These are phyloP conservation scores for Penicillium sp. DNA, from an alignment of 2,329 filamentous ascomycete genomes.

Conservation along the genomic window DNA sequence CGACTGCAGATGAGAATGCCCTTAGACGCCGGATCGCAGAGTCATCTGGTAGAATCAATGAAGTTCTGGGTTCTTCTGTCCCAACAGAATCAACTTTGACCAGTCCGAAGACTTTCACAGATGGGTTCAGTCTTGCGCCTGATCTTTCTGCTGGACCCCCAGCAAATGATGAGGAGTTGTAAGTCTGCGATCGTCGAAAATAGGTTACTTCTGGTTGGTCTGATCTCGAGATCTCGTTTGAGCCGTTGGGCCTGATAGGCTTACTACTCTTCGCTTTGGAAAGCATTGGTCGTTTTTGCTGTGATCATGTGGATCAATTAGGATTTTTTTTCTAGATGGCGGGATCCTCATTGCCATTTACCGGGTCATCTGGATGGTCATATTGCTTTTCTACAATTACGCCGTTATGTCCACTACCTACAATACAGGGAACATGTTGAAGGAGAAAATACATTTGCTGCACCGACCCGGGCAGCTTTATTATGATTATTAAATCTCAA, in stretches of 20 bases:
- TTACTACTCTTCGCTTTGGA: neutral
- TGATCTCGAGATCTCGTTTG: neutral
- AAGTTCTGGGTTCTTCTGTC: slow-evolving; percentile 28
- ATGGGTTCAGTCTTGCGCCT: slow-evolving; percentile 6
- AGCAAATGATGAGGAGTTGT: slow-evolving; percentile 33
- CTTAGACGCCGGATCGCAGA: slow-evolving; percentile 42
- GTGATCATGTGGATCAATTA: neutral
- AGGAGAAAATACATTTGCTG: slow-evolving; percentile 24
- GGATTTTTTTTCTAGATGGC: neutral
- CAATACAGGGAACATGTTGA: slow-evolving; percentile 20
- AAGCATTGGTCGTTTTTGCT: neutral
- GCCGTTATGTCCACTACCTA: slow-evolving; percentile 24
- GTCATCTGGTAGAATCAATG: slow-evolving; percentile 39
- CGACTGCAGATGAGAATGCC: slow-evolving; percentile 41
- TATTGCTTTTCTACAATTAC: slow-evolving; percentile 17
- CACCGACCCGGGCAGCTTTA: slow-evolving; percentile 12
- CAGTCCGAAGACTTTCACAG: slow-evolving; percentile 16
- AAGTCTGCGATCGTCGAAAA: slow-evolving; percentile 1
- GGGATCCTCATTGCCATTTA: neutral
- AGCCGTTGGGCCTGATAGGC: neutral
- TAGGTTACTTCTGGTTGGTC: neutral
- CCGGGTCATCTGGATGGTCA: neutral
- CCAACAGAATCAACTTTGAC: slow-evolving; percentile 11
- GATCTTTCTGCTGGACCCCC: slow-evolving; percentile 13
- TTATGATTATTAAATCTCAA: neutral